phyloP scores from a whole-genome alignment of 345 rosid species.

The Aquilaria sinensis region DNA sequence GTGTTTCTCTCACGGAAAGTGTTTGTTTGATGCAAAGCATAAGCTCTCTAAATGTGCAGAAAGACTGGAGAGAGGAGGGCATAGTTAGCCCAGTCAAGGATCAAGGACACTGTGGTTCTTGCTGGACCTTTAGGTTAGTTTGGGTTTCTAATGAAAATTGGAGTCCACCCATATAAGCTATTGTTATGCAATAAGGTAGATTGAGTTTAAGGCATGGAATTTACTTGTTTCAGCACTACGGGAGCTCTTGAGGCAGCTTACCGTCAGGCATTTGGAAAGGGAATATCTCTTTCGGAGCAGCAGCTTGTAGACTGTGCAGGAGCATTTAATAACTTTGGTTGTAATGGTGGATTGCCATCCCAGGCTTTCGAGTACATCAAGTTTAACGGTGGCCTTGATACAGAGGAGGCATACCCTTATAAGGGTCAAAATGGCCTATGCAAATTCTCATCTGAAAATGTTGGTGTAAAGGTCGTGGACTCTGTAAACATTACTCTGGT shows the following conservation, averaged over 20 bases:
- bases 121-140: conserved; percentile 98
- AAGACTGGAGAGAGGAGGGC: conserved; percentile 89
- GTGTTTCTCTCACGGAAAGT: no score
- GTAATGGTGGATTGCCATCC: conserved; percentile 93
- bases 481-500: conserved; percentile 93
- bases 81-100: conserved; percentile 88
- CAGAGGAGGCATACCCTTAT: conserved; percentile 89
- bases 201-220: not conserved
- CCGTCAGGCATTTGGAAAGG: conserved; percentile 82
- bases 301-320: conserved; percentile 98
- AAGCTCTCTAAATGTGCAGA: conserved; percentile 26
- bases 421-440: conserved; percentile 50
- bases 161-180: no score
- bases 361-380: conserved; percentile 97
- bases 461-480: conserved; percentile 59
- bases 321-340: conserved; percentile 84
- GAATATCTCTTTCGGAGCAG: conserved; percentile 83
- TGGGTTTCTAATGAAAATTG: not conserved
- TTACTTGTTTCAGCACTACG: conserved; percentile 56
- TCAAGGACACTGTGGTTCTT: conserved; percentile 94
- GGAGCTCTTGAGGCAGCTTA: conserved; percentile 99
- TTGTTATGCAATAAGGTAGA: no score
- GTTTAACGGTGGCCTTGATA: conserved; percentile 88
- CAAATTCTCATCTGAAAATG: conserved; percentile 70
- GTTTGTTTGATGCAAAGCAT: no score